These are phyloP conservation scores for Tuctoria greenei DNA, from an alignment of 176 grass and related monocot genomes.

Conservation along the genomic window DNA sequence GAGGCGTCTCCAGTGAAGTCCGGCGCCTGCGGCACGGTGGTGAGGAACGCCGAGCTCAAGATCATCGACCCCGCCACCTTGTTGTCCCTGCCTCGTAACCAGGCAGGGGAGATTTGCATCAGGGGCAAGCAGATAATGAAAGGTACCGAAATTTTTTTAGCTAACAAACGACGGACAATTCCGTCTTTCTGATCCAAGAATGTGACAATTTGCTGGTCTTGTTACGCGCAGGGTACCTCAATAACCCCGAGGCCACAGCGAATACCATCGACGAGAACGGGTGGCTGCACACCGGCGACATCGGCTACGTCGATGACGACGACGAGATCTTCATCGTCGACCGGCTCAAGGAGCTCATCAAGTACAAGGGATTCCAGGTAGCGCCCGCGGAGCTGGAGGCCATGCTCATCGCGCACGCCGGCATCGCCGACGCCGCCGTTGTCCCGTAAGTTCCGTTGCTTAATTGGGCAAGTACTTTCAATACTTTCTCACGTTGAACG, in stretches of 20 bases:
- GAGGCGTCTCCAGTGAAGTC: slow-evolving; percentile 63
- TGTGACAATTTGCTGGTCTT: not conserved
- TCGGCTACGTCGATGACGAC: slow-evolving; percentile 77
- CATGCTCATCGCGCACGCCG: slow-evolving; percentile 65
- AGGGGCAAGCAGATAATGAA: slow-evolving; percentile 89
- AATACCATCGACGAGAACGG: slow-evolving; percentile 72
- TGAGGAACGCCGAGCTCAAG: slow-evolving; percentile 85
- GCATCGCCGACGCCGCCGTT: slow-evolving; percentile 67
- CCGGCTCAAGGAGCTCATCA: slow-evolving; percentile 93
- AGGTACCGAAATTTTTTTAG: slow-evolving; percentile 31
- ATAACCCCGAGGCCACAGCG: slow-evolving; percentile 68
- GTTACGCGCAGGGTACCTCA: slow-evolving; percentile 66
- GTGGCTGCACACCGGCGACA: slow-evolving; percentile 93
- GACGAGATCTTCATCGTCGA: slow-evolving; percentile 96
- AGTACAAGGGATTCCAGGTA: slow-evolving; percentile 91
- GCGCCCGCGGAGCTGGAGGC: slow-evolving; percentile 85
- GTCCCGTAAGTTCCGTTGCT: slow-evolving; percentile 51
- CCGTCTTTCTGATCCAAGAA: not conserved
- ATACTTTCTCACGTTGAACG: not conserved
- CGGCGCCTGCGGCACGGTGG: slow-evolving; percentile 83
- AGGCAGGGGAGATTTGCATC: slow-evolving; percentile 84
- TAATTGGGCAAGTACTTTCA: not conserved
- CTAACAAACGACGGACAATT: not conserved
- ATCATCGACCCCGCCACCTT: slow-evolving; percentile 72
- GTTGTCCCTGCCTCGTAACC: slow-evolving; percentile 42